phyloP scores from a whole-genome alignment of 1,284 basidiomycete genomes.

The Moesziomyces sp. region DNA sequence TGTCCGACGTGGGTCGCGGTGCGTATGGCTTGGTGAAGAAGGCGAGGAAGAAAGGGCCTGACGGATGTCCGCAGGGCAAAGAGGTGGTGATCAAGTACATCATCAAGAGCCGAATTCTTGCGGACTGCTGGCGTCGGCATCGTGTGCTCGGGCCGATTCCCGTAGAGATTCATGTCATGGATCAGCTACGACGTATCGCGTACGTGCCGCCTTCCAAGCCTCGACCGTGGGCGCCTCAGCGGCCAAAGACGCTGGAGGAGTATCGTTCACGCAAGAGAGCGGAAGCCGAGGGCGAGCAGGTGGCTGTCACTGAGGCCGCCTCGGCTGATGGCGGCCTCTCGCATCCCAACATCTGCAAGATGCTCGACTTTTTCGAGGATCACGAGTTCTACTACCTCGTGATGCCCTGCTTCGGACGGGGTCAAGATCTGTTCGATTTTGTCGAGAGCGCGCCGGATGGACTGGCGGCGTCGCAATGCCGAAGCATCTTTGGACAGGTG shows the following conservation, averaged over 20 bases:
- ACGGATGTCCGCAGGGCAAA: conserved; percentile 72
- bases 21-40: conserved; percentile 96
- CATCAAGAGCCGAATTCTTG: conserved; percentile 96
- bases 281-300: conserved; percentile 19
- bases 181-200: conserved; percentile 80
- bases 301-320: neutral
- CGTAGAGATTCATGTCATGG: conserved; percentile 98
- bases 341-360: conserved; percentile 90
- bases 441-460: conserved; percentile 91
- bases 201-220: conserved; percentile 44
- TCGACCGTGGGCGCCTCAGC: conserved; percentile 49
- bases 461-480: conserved; percentile 78
- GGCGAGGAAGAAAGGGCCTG: conserved; percentile 79
- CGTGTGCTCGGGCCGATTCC: conserved; percentile 94
- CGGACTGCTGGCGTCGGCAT: conserved; percentile 98
- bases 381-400: conserved; percentile 92
- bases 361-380: conserved; percentile 98
- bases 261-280: conserved; percentile 28
- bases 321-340: conserved; percentile 17
- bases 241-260: conserved; percentile 38
- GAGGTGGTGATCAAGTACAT: conserved; percentile 93
- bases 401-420: conserved; percentile 71
- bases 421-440: conserved; percentile 88
- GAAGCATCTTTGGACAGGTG: conserved; percentile 91
- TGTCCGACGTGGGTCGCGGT: conserved; percentile 75